phyloP scores from a whole-genome alignment of 2,329 filamentous ascomycete genomes.

The Plectosphaerella plurivora region DNA sequence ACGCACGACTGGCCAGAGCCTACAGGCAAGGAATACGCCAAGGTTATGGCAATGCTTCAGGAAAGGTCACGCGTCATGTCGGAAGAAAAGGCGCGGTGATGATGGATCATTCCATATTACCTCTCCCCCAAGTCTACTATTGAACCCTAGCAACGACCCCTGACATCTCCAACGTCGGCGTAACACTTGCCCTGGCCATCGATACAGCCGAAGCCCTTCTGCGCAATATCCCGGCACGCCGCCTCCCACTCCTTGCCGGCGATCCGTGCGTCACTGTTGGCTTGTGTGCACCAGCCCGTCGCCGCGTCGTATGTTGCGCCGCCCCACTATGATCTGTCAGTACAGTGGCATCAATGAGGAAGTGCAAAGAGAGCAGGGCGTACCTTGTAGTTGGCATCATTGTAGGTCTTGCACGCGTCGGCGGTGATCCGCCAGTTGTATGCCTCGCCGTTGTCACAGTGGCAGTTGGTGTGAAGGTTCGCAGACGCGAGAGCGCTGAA shows the following conservation, averaged over 20 bases:
- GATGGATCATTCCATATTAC: no score
- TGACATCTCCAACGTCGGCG: constrained; percentile 6
- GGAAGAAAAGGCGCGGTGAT: no score
- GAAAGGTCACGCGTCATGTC: no score
- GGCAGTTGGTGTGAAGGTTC: constrained; percentile 15
- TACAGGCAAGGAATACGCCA: no score
- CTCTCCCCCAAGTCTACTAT: no score
- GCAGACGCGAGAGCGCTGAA: constrained; percentile 10
- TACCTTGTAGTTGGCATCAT: constrained; percentile 5
- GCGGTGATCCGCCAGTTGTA: constrained; percentile 17
- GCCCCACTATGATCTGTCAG: constrained; percentile 4
- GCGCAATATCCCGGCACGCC: constrained; percentile 11
- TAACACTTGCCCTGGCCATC: constrained; percentile 16
- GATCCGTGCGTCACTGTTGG: constrained; percentile 4
- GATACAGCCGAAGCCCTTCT: constrained; percentile 12
- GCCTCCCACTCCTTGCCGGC: constrained; percentile 14
- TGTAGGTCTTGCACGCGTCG: constrained; percentile 13
- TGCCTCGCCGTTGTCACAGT: constrained; percentile 16
- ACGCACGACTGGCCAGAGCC: neutral
- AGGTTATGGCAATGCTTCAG: no score
- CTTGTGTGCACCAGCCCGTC: constrained; percentile 12
- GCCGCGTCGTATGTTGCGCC: constrained; percentile 9
- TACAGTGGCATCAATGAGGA: neutral
- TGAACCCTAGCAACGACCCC: constrained; percentile 8
- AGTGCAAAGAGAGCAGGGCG: neutral